Conservation (phyloP, 805 yeast species). For the Candida oleophila region DNA sequence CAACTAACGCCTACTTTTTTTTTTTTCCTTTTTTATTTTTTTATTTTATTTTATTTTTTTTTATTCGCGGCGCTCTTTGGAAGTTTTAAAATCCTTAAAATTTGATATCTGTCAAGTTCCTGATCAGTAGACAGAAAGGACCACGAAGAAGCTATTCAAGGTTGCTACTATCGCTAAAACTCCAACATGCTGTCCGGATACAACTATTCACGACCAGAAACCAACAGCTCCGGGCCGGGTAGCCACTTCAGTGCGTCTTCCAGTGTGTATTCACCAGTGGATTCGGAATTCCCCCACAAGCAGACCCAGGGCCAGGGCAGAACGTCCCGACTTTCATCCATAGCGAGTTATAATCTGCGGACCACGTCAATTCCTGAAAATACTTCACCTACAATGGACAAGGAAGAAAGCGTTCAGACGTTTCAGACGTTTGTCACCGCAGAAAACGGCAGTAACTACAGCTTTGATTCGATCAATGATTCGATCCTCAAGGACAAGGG, state of each 20-base stretch:
- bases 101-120: neutral
- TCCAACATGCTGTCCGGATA: neutral
- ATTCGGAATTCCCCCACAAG: constrained; percentile 12
- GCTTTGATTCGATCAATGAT: constrained; percentile 34
- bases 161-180: neutral
- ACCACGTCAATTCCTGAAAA: neutral
- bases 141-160: neutral
- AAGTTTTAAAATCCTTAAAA: neutral
- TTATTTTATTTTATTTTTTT: too few relatives aligned
- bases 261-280: constrained; percentile 33
- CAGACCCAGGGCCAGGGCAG: neutral
- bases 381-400: neutral
- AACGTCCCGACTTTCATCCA: neutral
- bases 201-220: constrained; percentile 1
- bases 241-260: constrained; percentile 32
- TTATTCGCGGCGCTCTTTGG: neutral
- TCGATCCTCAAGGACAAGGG: constrained; percentile 25
- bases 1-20: neutral
- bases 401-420: constrained; percentile 17
- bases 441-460: constrained; percentile 20
- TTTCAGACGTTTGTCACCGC: constrained; percentile 28
- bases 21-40: too few relatives aligned
- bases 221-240: constrained; percentile 6
- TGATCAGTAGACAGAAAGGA: neutral
- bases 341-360: neutral